Conservation (phyloP, 805 yeast genomes). For the Hanseniaspora thailandica region DNA sequence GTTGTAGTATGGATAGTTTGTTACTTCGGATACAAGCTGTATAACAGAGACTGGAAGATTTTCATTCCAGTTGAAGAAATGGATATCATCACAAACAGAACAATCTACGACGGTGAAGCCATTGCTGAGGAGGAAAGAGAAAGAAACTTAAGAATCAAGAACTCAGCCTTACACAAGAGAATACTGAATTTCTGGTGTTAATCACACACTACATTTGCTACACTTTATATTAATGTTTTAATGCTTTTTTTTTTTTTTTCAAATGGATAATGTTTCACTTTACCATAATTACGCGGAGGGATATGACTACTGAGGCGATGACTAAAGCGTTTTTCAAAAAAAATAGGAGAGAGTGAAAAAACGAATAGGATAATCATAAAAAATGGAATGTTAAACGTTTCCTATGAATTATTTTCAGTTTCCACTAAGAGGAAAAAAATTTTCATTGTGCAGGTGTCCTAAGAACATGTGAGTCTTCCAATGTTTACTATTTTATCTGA, state of each 20-base stretch:
- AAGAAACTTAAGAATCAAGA: conserved; percentile 22
- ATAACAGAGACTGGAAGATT: conserved; percentile 36
- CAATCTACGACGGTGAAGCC: conserved; percentile 27
- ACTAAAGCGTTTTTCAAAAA: neutral
- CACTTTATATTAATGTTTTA: neutral
- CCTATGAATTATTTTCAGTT: too few species aligned
- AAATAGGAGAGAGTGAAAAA: neutral
- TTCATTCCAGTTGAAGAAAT: conserved; percentile 26
- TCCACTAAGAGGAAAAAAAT: too few species aligned
- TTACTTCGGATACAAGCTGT: conserved; percentile 37
- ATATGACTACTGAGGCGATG: neutral
- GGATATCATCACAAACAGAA: conserved; percentile 26
- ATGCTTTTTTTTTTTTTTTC: neutral
- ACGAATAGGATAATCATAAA: neutral
- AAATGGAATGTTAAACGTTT: neutral
- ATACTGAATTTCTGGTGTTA: conserved; percentile 28
- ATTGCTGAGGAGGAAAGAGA: conserved; percentile 28
- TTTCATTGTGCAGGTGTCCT: too few species aligned
- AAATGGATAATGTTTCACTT: too few species aligned
- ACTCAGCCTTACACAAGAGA: conserved; percentile 24
- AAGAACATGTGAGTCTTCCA: neutral
- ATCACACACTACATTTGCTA: conserved; percentile 7
- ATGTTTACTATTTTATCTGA: too few species aligned
- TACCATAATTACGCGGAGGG: neutral
- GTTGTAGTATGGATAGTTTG: conserved; percentile 35